A percentile compares a stretch with the other conserved stretches of the same genome.
Evolutionary conservation across 2,329 filamentous ascomycete species (phyloP).

Genomic region (Cercospora zeina): DNA sequence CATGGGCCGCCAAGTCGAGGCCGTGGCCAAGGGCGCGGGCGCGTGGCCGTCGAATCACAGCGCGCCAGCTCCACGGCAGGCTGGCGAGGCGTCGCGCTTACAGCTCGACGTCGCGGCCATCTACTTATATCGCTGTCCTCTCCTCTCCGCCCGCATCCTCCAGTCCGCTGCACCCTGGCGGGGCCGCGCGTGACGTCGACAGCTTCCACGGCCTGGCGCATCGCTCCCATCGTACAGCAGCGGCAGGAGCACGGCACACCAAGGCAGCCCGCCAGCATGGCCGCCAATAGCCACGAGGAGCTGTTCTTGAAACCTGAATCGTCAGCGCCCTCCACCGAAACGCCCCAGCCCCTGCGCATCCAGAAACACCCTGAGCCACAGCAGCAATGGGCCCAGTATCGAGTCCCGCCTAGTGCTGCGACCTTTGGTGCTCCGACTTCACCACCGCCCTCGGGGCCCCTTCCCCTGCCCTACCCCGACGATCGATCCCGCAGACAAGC

Average conservation of each 20-base stretch:
- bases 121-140: too few species aligned
- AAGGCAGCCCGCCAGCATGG: constrained; percentile 8
- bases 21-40: constrained; percentile 6
- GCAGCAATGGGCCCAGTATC: constrained; percentile 41
- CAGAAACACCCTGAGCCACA: constrained; percentile 37
- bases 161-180: not conserved
- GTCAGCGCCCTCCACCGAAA: constrained; percentile 26
- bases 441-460: constrained; percentile 36
- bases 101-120: constrained; percentile 8
- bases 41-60: constrained; percentile 17
- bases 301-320: constrained; percentile 29
- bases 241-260: constrained; percentile 8
- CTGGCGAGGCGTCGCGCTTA: constrained; percentile 15
- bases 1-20: constrained; percentile 9
- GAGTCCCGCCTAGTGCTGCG: constrained; percentile 35
- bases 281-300: constrained; percentile 27
- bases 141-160: not conserved
- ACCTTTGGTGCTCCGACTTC: constrained; percentile 38
- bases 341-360: constrained; percentile 39
- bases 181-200: not conserved
- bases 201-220: not conserved
- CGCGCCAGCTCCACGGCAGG: constrained; percentile 14
- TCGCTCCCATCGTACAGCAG: not conserved
- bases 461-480: constrained; percentile 38
- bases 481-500: constrained; percentile 30